phyloP scores from a whole-genome alignment of 495 filamentous ascomycete species.

The Trichoderma reesei region DNA sequence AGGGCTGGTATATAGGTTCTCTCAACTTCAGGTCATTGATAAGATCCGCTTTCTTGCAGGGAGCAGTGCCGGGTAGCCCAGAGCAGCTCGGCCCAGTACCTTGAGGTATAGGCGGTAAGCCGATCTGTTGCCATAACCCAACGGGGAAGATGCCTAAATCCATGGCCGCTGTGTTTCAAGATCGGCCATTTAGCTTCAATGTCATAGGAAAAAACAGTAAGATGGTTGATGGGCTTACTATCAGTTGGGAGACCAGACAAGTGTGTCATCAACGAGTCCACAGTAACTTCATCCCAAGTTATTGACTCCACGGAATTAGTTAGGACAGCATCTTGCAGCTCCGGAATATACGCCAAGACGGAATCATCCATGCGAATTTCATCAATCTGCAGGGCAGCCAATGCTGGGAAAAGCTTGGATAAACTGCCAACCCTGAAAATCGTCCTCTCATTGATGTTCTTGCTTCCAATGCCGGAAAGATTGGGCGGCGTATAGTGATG shows the following conservation, averaged over 20 bases:
- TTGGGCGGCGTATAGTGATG: slow-evolving; percentile 25
- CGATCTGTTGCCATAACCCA: slow-evolving; percentile 18
- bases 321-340: slow-evolving; percentile 18
- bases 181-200: background rate
- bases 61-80: slow-evolving; percentile 21
- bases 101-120: slow-evolving; percentile 20
- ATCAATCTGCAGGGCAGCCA: slow-evolving; percentile 30
- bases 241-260: slow-evolving; percentile 27
- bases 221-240: slow-evolving; percentile 16
- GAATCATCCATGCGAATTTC: slow-evolving; percentile 33
- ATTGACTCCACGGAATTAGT: background rate
- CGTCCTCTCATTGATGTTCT: slow-evolving; percentile 31
- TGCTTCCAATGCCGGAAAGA: slow-evolving; percentile 19
- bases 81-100: slow-evolving; percentile 23
- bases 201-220: background rate
- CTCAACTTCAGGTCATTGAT: slow-evolving; percentile 26
- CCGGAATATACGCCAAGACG: slow-evolving; percentile 36
- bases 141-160: slow-evolving; percentile 22
- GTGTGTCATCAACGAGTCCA: slow-evolving; percentile 28
- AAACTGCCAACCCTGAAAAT: slow-evolving; percentile 45
- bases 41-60: slow-evolving; percentile 21
- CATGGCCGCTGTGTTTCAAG: slow-evolving; percentile 16
- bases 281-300: slow-evolving; percentile 28
- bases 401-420: slow-evolving; percentile 42
- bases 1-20: slow-evolving; percentile 27